Percentiles rank a stretch among this genome's conserved stretches.
These are phyloP conservation scores for Bothriochloa decipiens DNA, from an alignment of 176 grass and related monocot genomes.

Conservation along the genomic window DNA sequence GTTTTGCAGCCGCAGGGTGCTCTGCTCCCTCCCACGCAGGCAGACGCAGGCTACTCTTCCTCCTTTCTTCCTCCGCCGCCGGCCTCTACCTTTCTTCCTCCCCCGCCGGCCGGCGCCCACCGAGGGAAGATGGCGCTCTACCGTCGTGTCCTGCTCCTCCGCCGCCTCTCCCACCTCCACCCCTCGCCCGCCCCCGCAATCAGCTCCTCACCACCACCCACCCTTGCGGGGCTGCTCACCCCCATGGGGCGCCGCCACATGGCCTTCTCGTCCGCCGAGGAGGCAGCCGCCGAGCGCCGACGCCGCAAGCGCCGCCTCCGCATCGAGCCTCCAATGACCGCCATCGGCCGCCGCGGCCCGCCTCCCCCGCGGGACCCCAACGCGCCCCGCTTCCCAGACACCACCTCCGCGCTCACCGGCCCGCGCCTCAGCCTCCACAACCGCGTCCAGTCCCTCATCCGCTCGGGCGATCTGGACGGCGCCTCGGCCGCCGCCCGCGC, in stretches of 20 bases:
- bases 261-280: slow-evolving; percentile 35
- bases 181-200: too few species aligned
- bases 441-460: slow-evolving; percentile 40
- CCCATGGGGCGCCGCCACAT: slow-evolving; percentile 30
- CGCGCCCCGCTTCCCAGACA: slow-evolving; percentile 40
- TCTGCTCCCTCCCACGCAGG: too few species aligned
- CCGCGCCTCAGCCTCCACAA: slow-evolving; percentile 43
- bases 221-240: slow-evolving; percentile 17
- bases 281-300: slow-evolving; percentile 59
- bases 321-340: slow-evolving; percentile 51
- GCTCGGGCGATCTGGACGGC: slow-evolving; percentile 31
- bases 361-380: slow-evolving; percentile 31
- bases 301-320: slow-evolving; percentile 52
- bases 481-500: slow-evolving; percentile 27
- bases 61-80: too few species aligned
- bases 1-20: too few species aligned
- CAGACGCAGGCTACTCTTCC: too few species aligned
- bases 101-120: too few species aligned
- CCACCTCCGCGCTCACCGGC: slow-evolving; percentile 27
- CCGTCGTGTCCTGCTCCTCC: too few species aligned
- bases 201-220: background rate
- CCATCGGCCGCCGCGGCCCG: slow-evolving; percentile 35
- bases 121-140: too few species aligned
- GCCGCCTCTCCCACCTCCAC: too few species aligned
- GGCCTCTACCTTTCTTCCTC: too few species aligned